A percentile compares a stretch with the other conserved stretches of the same genome.
Evolutionary conservation across 129 eudicot genomes (phyloP).

Genomic region (Daucus carota): DNA sequence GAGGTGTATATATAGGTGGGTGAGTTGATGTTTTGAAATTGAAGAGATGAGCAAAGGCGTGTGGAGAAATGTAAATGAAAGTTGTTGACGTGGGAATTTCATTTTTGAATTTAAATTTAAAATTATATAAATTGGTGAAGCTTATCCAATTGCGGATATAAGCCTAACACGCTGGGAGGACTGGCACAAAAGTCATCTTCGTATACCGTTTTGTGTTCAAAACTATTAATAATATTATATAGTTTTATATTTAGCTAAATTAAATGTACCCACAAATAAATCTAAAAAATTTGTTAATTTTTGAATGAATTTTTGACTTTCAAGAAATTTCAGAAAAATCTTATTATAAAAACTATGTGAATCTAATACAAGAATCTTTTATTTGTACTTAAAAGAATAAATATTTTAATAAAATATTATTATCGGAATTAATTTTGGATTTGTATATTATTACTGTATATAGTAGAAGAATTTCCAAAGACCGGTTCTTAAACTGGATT

Average conservation of each 20-base stretch:
- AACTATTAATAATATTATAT: background rate
- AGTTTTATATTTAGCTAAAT: no score
- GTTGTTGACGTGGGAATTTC: constrained; percentile 7
- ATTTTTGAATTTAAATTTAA: background rate
- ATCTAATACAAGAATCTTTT: no score
- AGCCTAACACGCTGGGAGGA: constrained; percentile 20
- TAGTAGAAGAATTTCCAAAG: background rate
- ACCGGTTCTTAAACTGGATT: background rate
- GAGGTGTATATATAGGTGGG: constrained; percentile 10
- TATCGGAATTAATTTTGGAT: no score
- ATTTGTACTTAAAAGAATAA: no score
- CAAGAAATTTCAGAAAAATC: no score
- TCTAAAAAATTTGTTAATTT: no score
- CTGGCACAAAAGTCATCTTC: background rate
- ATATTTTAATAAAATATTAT: no score
- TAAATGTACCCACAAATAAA: background rate
- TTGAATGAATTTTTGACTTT: no score
- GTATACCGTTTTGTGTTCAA: background rate
- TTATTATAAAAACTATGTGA: no score
- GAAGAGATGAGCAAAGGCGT: constrained; percentile 29
- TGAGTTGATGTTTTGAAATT: background rate
- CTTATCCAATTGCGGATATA: constrained; percentile 49
- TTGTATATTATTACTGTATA: background rate
- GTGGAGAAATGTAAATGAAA: constrained; percentile 23
- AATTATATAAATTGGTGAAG: constrained; percentile 3